Evolutionary conservation across 225 moss, liverwort and hornwort species (phyloP), one percentile per base, ranked within the genome.

Genomic region (Climacium dendroides): DNA sequence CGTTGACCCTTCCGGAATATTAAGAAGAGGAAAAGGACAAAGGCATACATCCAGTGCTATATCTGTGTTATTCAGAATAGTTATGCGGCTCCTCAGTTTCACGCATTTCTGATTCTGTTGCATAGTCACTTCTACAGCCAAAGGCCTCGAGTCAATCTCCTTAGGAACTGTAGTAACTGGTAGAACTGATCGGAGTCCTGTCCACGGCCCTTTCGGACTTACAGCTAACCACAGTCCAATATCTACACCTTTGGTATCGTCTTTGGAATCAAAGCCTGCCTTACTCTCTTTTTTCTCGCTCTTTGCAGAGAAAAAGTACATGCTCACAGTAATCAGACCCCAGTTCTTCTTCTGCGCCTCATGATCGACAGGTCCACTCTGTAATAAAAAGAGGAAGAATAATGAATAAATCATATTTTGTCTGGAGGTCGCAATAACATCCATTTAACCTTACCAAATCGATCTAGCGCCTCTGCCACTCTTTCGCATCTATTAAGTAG

Each of bases 31-130:
- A 65, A 93, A 94, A 74, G 98, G 98, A 88, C 97, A 98, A 85
- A 98, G 93, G 91, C 97, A 97, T 41, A 98, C 88, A 59, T 92
- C 94, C 66, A 98, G 89, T 34, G 94, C 81, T 87, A 95, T 93
- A 47, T 98, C 98, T 34, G 95, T 95, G 83, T 95, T 95, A 87
- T 98, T 98, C 71, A 94, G 63, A 89, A 98, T 88, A 83, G 83
- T 95, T 58, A 94, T 93, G 85, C 97, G 96, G 89, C 98, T 96
- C 85, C 98, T 95, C 50, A 98, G 66, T 90, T 95, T 97, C 86
- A 97, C 94, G 87, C 94, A 91, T 88, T 98, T 98, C 79, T 93
- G 90, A 59, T 95, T 95, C 84, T 98, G 95, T 85, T 95, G 92
- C 91, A 95, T 91, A 61, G 90, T 95, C 35, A 97, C 91, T 90